phyloP scores from a whole-genome alignment of 441 rosid species.

The Kokia cookei region DNA sequence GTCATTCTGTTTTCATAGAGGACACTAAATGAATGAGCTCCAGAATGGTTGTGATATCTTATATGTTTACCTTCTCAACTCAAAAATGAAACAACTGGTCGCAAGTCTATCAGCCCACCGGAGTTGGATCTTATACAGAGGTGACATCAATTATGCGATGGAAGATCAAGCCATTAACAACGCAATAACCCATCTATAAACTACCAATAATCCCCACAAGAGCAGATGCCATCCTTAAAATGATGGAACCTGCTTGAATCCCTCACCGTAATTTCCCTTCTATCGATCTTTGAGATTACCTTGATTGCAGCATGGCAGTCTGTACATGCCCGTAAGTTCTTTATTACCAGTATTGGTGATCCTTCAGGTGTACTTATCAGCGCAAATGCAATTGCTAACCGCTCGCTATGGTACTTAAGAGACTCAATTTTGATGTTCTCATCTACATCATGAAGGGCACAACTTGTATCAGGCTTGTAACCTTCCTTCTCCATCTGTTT shows the following conservation, averaged over 20 bases:
- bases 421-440: conserved; percentile 56
- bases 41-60: background rate
- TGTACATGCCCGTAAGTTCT: conserved; percentile 69
- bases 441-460: conserved; percentile 61
- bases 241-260: conserved; percentile 83
- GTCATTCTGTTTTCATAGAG: background rate
- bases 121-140: background rate
- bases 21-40: background rate
- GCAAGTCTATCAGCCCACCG: no score
- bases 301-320: conserved; percentile 82
- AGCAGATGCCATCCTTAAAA: conserved; percentile 64
- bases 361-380: conserved; percentile 68
- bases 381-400: conserved; percentile 70
- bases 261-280: conserved; percentile 65
- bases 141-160: background rate
- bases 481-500: conserved; percentile 55
- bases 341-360: conserved; percentile 61
- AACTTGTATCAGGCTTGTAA: conserved; percentile 65
- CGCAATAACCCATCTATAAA: background rate
- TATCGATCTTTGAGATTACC: conserved; percentile 54
- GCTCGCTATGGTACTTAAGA: conserved; percentile 73
- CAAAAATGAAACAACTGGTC: no score
- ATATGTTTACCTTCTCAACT: no score
- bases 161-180: background rate
- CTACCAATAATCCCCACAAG: conserved; percentile 81